These are phyloP conservation scores for Pyropia yezoensis DNA, from an alignment of 23 red algal genomes.

Conservation along the genomic window DNA sequence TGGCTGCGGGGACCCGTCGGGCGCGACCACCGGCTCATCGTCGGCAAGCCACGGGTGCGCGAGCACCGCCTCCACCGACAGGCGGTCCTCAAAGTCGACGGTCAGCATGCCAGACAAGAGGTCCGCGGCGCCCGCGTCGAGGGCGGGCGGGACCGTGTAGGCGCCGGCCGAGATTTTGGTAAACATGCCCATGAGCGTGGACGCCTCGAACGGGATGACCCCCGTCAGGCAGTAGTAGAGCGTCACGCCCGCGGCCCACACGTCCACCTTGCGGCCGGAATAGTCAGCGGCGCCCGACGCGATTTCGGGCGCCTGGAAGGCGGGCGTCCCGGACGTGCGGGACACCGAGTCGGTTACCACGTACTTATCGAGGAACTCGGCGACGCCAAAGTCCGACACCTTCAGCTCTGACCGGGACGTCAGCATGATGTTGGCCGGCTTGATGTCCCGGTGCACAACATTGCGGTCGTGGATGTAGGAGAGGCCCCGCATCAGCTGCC, in stretches of 20 bases:
- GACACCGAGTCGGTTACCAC: constrained; percentile 61
- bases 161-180: constrained; percentile 59
- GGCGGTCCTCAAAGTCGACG: constrained; percentile 35
- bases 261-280: constrained; percentile 85
- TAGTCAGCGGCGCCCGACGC: constrained; percentile 76
- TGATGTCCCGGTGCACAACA: constrained; percentile 97
- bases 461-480: constrained; percentile 79
- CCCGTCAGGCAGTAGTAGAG: constrained; percentile 80
- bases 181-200: constrained; percentile 72
- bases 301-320: constrained; percentile 98
- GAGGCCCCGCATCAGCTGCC: constrained; percentile 73
- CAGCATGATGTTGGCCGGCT: constrained; percentile 92
- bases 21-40: constrained; percentile 8
- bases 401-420: constrained; percentile 68
- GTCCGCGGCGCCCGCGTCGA: constrained; percentile 58
- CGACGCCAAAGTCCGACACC: constrained; percentile 97
- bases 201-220: constrained; percentile 73
- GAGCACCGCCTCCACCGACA: constrained; percentile 29
- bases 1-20: constrained; percentile 17
- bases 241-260: constrained; percentile 92
- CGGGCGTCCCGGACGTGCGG: constrained; percentile 81
- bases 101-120: constrained; percentile 46
- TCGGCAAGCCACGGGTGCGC: constrained; percentile 48
- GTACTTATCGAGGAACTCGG: constrained; percentile 92
- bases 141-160: constrained; percentile 35